These are phyloP conservation scores for Mortierella sp. DNA, from an alignment of 371 early-diverging fungal species.

Conservation along the genomic window DNA sequence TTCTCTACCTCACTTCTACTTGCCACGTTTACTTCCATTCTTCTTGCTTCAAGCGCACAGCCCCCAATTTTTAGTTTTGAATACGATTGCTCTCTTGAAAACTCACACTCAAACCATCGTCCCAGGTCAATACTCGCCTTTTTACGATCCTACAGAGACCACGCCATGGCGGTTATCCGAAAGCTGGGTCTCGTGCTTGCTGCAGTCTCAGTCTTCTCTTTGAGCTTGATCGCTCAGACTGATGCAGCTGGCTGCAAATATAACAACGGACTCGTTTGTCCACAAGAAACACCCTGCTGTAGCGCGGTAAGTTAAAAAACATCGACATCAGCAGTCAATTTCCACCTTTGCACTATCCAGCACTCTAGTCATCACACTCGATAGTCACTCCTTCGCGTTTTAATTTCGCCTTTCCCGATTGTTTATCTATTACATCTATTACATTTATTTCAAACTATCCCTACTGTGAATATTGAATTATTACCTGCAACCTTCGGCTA, in stretches of 20 bases:
- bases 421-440: too few species aligned
- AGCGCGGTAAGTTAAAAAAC: constrained; percentile 35
- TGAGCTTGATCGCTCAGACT: constrained; percentile 10
- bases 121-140: background rate
- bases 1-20: constrained; percentile 16
- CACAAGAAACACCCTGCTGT: constrained; percentile 41
- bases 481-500: too few species aligned
- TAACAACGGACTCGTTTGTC: constrained; percentile 44
- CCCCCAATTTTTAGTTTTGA: constrained; percentile 29
- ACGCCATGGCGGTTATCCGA: constrained; percentile 31
- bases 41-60: constrained; percentile 22
- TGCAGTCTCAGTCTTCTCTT: constrained; percentile 24
- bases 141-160: constrained; percentile 8
- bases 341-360: too few species aligned
- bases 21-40: constrained; percentile 36
- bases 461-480: too few species aligned
- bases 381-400: too few species aligned
- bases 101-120: constrained; percentile 24
- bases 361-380: too few species aligned
- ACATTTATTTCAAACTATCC: too few species aligned
- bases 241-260: constrained; percentile 40
- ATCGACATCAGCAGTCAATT: too few species aligned
- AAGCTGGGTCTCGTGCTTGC: constrained; percentile 36
- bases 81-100: constrained; percentile 20
- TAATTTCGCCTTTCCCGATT: too few species aligned